phyloP scores from a whole-genome alignment of 2,329 filamentous ascomycete species.

The Chalara sp. region DNA sequence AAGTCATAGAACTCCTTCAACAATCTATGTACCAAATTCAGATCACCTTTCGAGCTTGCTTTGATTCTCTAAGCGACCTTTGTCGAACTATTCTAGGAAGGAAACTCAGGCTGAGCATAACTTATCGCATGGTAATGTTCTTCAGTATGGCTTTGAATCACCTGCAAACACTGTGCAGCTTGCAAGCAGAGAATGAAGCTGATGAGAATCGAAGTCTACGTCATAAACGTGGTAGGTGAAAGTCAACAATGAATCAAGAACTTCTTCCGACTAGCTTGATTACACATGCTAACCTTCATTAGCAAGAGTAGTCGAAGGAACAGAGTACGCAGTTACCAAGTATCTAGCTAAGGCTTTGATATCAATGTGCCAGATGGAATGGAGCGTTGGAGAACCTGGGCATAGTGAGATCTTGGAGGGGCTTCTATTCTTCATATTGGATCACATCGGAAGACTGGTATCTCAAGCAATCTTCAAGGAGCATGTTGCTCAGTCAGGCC shows the following conservation, averaged over 20 bases:
- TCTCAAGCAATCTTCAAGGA: constrained; percentile 33
- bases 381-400: constrained; percentile 13
- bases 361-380: constrained; percentile 14
- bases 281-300: too few species aligned
- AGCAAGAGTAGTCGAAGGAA: not conserved
- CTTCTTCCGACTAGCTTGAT: too few species aligned
- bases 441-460: constrained; percentile 33
- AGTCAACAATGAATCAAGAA: too few species aligned
- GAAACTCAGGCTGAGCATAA: constrained; percentile 8
- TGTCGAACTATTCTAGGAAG: constrained; percentile 17
- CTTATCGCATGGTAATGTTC: constrained; percentile 17
- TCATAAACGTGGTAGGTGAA: constrained; percentile 7
- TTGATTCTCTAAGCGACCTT: constrained; percentile 15
- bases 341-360: constrained; percentile 10
- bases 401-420: constrained; percentile 34
- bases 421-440: constrained; percentile 30
- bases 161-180: constrained; percentile 8
- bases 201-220: not conserved
- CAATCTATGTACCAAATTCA: constrained; percentile 15
- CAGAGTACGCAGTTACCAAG: constrained; percentile 18
- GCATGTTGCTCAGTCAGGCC: constrained; percentile 17
- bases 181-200: constrained; percentile 12
- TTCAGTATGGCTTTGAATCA: constrained; percentile 9
- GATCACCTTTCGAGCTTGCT: constrained; percentile 14
- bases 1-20: constrained; percentile 9